Evolutionary conservation across 2,329 filamentous ascomycete genomes (phyloP).

Genomic region (Ploettnerulaceae sp.): DNA sequence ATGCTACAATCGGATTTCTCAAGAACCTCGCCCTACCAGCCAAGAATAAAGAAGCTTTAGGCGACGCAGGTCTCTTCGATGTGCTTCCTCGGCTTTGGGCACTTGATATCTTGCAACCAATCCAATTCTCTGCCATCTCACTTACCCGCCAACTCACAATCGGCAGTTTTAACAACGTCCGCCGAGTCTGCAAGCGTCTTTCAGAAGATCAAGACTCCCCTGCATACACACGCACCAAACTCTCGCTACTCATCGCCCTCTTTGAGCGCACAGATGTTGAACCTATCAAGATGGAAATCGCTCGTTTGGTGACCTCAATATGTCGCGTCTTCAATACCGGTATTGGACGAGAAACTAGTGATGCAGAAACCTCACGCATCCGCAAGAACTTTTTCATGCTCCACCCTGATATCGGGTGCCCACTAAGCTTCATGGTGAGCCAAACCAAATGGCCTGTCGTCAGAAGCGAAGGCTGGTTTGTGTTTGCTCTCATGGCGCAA

Average conservation of each 20-base stretch:
- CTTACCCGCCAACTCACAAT: conserved; percentile 53
- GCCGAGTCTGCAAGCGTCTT: conserved; percentile 42
- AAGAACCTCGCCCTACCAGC: conserved; percentile 59
- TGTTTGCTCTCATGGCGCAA: conserved; percentile 55
- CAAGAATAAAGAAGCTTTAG: conserved; percentile 49
- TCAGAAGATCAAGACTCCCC: conserved; percentile 36
- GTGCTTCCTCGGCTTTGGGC: conserved; percentile 51
- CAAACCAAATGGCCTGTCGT: conserved; percentile 56
- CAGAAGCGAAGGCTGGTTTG: conserved; percentile 57
- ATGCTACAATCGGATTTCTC: conserved; percentile 54
- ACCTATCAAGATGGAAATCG: conserved; percentile 56
- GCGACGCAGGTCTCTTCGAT: conserved; percentile 42
- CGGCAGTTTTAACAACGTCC: conserved; percentile 48
- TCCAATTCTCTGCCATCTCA: conserved; percentile 56
- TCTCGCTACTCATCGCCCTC: conserved; percentile 39
- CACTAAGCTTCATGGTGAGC: conserved; percentile 48
- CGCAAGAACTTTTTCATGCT: conserved; percentile 28
- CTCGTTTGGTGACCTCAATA: conserved; percentile 47
- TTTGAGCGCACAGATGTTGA: conserved; percentile 44
- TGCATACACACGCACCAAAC: conserved; percentile 33
- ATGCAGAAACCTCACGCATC: conserved; percentile 35
- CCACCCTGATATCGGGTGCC: conserved; percentile 31
- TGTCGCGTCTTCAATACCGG: conserved; percentile 51
- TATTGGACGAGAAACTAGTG: conserved; percentile 26
- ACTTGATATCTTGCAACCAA: conserved; percentile 49